Conservation (phyloP, 768 basidiomycete species). For the Boletus vinaceobasis region DNA sequence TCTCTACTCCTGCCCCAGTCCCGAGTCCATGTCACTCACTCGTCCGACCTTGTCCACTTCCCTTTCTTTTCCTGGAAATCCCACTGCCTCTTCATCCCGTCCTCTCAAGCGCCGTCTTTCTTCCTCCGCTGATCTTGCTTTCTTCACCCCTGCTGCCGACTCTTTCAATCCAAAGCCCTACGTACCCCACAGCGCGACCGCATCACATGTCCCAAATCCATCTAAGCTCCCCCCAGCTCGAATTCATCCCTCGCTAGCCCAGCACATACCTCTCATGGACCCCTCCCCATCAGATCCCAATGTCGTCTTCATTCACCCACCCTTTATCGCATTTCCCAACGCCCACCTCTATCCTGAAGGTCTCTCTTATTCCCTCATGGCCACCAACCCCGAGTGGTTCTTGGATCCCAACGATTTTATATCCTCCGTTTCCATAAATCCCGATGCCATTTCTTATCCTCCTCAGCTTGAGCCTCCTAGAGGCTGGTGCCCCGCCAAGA, state of each 20-base stretch:
- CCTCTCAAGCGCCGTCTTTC: slow-evolving; percentile 48
- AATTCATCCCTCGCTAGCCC: slow-evolving; percentile 33
- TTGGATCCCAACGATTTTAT: slow-evolving; percentile 64
- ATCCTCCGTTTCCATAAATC: slow-evolving; percentile 42
- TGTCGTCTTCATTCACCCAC: slow-evolving; percentile 70
- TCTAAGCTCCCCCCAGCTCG: slow-evolving; percentile 31
- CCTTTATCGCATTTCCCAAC: slow-evolving; percentile 65
- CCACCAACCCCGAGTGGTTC: slow-evolving; percentile 80
- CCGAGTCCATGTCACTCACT: slow-evolving; percentile 19
- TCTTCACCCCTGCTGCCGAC: slow-evolving; percentile 60
- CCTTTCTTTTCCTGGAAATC: slow-evolving; percentile 25
- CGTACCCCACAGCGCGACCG: slow-evolving; percentile 36
- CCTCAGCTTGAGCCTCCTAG: slow-evolving; percentile 76
- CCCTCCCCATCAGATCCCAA: slow-evolving; percentile 64
- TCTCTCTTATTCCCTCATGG: slow-evolving; percentile 66
- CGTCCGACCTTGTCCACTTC: slow-evolving; percentile 15
- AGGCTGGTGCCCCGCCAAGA: slow-evolving; percentile 86
- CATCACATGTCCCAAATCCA: slow-evolving; percentile 14
- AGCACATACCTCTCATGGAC: slow-evolving; percentile 59
- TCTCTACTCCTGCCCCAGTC: not conserved
- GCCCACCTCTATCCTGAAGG: slow-evolving; percentile 61
- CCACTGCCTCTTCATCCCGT: slow-evolving; percentile 22
- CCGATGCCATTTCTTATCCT: slow-evolving; percentile 65
- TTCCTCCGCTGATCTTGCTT: slow-evolving; percentile 47
- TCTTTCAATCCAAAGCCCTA: slow-evolving; percentile 69